Conservation (phyloP, 2,329 filamentous ascomycete genomes). For the Magnaporthales sp. region DNA sequence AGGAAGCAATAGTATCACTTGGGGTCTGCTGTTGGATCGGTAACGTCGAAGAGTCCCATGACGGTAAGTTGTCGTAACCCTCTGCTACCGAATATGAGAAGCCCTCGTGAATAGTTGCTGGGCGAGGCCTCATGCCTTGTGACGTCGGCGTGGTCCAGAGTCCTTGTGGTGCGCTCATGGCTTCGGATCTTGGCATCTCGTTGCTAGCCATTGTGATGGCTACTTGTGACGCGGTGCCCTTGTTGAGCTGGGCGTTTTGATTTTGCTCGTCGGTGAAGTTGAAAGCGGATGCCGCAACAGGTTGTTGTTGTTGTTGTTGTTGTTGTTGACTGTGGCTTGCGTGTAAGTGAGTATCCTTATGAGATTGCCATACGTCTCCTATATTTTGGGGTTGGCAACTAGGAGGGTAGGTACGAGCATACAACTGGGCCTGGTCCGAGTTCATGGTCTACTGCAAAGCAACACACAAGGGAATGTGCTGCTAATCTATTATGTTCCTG, state of each 20-base stretch:
- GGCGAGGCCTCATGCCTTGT: constrained; percentile 41
- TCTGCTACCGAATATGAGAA: constrained; percentile 51
- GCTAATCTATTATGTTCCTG: constrained; percentile 26
- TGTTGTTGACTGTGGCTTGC: constrained; percentile 33
- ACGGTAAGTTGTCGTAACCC: constrained; percentile 40
- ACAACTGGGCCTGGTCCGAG: constrained; percentile 43
- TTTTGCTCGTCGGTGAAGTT: constrained; percentile 1
- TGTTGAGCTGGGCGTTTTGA: constrained; percentile 16
- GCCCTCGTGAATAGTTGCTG: constrained; percentile 52
- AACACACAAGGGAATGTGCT: constrained; percentile 21
- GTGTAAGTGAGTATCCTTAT: neutral
- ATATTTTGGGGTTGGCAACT: constrained; percentile 14
- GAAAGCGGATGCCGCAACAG: constrained; percentile 20
- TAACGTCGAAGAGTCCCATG: constrained; percentile 49
- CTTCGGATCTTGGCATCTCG: constrained; percentile 41
- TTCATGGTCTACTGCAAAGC: constrained; percentile 36
- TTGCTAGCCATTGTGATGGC: constrained; percentile 41
- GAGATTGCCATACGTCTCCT: no score
- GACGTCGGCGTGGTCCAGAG: constrained; percentile 48
- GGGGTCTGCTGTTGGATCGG: constrained; percentile 39
- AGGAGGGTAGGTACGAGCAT: constrained; percentile 19
- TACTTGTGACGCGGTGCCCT: constrained; percentile 32
- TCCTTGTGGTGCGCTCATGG: constrained; percentile 33
- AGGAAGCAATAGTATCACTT: constrained; percentile 37
- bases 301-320: constrained; percentile 27